These are phyloP conservation scores for Perkinsus chesapeaki DNA, from an alignment of 169 alveolate genomes.

Conservation along the genomic window DNA sequence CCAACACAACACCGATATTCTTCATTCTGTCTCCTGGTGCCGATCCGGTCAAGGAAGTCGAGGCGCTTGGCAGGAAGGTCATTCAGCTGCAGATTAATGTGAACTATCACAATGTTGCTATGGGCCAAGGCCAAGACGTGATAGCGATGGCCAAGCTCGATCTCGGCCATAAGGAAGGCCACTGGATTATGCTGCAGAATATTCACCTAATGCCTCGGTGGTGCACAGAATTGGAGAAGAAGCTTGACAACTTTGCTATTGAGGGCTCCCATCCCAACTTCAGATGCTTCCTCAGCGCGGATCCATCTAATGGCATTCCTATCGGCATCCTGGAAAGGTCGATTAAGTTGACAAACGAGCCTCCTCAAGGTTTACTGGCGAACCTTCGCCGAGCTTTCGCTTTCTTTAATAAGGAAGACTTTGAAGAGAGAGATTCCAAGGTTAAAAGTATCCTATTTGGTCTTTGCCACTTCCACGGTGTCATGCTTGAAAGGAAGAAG, in stretches of 20 bases:
- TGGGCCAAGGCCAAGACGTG: constrained; percentile 88
- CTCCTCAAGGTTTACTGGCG: constrained; percentile 90
- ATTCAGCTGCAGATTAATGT: constrained; percentile 61
- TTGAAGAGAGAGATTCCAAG: constrained; percentile 83
- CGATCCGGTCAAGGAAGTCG: constrained; percentile 86
- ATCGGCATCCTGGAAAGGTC: constrained; percentile 90
- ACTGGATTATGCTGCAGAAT: constrained; percentile 90
- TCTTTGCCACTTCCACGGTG: constrained; percentile 91
- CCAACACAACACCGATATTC: constrained; percentile 85
- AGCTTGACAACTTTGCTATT: constrained; percentile 78
- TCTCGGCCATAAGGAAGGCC: constrained; percentile 88
- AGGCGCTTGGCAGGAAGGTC: constrained; percentile 66
- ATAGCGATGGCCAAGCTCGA: constrained; percentile 82
- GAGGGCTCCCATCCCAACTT: constrained; percentile 90
- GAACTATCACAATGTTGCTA: constrained; percentile 83
- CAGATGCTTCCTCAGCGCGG: constrained; percentile 87
- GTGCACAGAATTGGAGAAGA: constrained; percentile 85
- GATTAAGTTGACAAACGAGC: constrained; percentile 91
- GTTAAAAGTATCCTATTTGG: constrained; percentile 87
- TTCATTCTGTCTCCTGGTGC: constrained; percentile 90
- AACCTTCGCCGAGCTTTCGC: constrained; percentile 91
- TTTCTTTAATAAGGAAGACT: constrained; percentile 83
- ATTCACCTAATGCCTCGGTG: constrained; percentile 90
- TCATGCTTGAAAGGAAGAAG: constrained; percentile 89
- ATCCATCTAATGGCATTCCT: constrained; percentile 82